Evolutionary conservation across 768 basidiomycete species (phyloP).

Genomic region (Grammothele lineata): DNA sequence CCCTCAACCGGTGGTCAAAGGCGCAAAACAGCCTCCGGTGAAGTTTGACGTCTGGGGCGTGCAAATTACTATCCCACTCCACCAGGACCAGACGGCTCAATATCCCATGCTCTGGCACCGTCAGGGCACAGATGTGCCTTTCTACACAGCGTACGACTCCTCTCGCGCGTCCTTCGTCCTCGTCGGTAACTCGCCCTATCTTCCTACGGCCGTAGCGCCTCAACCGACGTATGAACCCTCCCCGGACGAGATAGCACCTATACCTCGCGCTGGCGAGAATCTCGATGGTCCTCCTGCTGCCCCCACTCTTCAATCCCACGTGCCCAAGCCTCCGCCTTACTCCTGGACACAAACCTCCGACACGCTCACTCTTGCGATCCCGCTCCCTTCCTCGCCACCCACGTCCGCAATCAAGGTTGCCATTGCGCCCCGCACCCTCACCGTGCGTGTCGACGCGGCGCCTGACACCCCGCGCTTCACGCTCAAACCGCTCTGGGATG

Average conservation of each 20-base stretch:
- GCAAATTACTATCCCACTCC: constrained; percentile 41
- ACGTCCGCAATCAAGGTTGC: constrained; percentile 62
- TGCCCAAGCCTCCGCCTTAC: constrained; percentile 68
- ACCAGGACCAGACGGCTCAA: constrained; percentile 29
- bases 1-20: constrained; percentile 2
- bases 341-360: constrained; percentile 91
- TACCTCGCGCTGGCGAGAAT: constrained; percentile 59
- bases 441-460: constrained; percentile 48
- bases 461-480: constrained; percentile 55
- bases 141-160: constrained; percentile 47
- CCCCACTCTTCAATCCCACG: constrained; percentile 21
- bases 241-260: constrained; percentile 62
- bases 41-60: constrained; percentile 69
- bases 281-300: constrained; percentile 35
- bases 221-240: constrained; percentile 49
- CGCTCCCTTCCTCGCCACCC: constrained; percentile 67
- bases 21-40: constrained; percentile 25
- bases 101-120: constrained; percentile 67
- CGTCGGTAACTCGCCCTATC: constrained; percentile 56
- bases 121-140: constrained; percentile 66
- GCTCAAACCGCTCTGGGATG: constrained; percentile 70
- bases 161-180: constrained; percentile 47
- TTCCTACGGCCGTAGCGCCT: constrained; percentile 31
- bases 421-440: constrained; percentile 62
- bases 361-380: constrained; percentile 78